Conservation (phyloP, 2,329 filamentous ascomycete genomes). For the Penicillium capsulatum region DNA sequence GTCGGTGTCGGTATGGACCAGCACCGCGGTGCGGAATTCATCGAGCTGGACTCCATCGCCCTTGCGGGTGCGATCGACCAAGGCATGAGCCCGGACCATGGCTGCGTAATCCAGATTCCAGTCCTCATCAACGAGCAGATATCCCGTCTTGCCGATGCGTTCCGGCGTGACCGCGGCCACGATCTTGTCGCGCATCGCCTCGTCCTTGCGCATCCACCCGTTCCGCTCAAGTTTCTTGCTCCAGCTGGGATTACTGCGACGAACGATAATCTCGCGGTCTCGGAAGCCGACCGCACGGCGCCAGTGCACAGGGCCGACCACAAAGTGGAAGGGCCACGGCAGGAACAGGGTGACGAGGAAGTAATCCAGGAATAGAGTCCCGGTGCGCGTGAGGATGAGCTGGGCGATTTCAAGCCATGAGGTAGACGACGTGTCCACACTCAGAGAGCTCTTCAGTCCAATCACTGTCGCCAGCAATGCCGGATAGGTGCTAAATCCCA, state of each 20-base stretch:
- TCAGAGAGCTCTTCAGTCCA: constrained; percentile 63
- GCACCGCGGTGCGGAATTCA: constrained; percentile 67
- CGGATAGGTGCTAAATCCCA: constrained; percentile 69
- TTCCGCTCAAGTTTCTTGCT: constrained; percentile 54
- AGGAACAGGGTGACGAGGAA: constrained; percentile 63
- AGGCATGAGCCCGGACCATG: constrained; percentile 68
- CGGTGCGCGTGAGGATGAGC: constrained; percentile 57
- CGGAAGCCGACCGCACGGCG: constrained; percentile 70
- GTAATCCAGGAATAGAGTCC: constrained; percentile 71
- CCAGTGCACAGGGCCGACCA: constrained; percentile 66
- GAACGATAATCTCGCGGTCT: constrained; percentile 74
- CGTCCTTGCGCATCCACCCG: constrained; percentile 47
- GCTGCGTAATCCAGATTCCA: constrained; percentile 84
- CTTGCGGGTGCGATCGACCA: constrained; percentile 54
- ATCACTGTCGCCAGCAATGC: constrained; percentile 60
- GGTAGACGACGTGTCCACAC: constrained; percentile 56
- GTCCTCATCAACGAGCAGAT: constrained; percentile 75
- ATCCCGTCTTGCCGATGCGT: constrained; percentile 76
- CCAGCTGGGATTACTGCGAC: constrained; percentile 68
- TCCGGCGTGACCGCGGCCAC: constrained; percentile 64
- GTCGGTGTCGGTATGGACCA: constrained; percentile 63
- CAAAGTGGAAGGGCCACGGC: constrained; percentile 71
- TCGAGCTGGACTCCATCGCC: constrained; percentile 49
- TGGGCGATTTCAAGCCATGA: constrained; percentile 55
- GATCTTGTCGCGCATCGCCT: constrained; percentile 55